Conservation (phyloP, 2,329 filamentous ascomycete species). For the Sordariomycetes sp. region DNA sequence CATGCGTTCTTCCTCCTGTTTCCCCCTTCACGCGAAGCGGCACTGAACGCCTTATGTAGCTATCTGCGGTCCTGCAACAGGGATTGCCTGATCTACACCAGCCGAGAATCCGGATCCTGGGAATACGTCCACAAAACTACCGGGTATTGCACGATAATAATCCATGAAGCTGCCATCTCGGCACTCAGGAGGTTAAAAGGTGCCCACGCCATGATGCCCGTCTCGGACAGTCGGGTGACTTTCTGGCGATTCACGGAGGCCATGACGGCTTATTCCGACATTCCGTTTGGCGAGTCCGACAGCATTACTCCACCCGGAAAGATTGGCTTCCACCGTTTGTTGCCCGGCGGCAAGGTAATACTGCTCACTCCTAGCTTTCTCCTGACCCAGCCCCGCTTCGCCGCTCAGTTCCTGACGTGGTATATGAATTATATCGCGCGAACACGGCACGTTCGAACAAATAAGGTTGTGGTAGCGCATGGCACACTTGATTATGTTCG, state of each 20-base stretch:
- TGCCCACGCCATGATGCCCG: slow-evolving; percentile 18
- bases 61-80: slow-evolving; percentile 29
- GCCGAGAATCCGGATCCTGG: slow-evolving; percentile 31
- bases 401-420: slow-evolving; percentile 21
- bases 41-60: slow-evolving; percentile 22
- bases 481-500: slow-evolving; percentile 15
- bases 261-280: slow-evolving; percentile 9
- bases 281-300: slow-evolving; percentile 5
- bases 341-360: slow-evolving; percentile 17
- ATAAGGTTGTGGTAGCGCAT: slow-evolving; percentile 15
- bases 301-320: slow-evolving; percentile 5
- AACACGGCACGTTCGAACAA: neutral
- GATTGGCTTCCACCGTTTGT: slow-evolving; percentile 15
- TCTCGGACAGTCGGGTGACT: slow-evolving; percentile 11
- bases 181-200: slow-evolving; percentile 24
- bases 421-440: slow-evolving; percentile 1
- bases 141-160: slow-evolving; percentile 20
- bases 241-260: slow-evolving; percentile 27
- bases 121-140: slow-evolving; percentile 21
- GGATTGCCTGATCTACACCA: slow-evolving; percentile 26
- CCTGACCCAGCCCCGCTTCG: slow-evolving; percentile 20
- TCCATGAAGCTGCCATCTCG: slow-evolving; percentile 28
- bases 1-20: slow-evolving; percentile 35
- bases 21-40: slow-evolving; percentile 20
- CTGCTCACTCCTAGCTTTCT: slow-evolving; percentile 29